Base-by-base conservation (phyloP, 306 rosid species). In the Glycine tomentella region DNA sequence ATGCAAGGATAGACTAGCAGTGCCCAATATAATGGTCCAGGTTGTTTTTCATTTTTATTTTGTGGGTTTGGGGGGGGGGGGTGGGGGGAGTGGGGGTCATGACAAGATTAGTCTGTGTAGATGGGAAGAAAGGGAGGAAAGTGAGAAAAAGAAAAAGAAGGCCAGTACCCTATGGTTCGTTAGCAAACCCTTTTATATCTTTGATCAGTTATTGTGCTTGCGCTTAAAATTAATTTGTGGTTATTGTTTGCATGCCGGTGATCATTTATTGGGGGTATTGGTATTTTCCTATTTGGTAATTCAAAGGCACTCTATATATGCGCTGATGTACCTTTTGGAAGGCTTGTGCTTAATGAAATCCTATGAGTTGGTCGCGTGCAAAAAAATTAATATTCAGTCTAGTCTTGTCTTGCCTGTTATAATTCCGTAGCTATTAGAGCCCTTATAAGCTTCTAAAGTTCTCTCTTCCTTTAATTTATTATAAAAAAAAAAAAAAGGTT, bases 1-100 rank as follows among this genome's bases (percentile, higher is more conserved):
- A 88, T 75, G 95, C 94, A 81, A 88, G 98, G 86, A 91, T 95
- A 78, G 80, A 78, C 87, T 95, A 84, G 88, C 79, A 31, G 50
- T 74, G 48, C 67, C 9, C 14, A 15, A 52, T 79, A 58, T 57
- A 42, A 74, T 85, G 87, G 59, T 85, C 74, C 84, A 80, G 70
- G 77, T 36, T 80, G 17, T 0, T 55, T 78, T 33, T 62, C 13
- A 25, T 20, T 44, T 14, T 64, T 10, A 9, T 15, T 38, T 64
- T 10, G 6, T 15, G 48, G n/a, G 9, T 9, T 36, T 36, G 33
- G n/a, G 42, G 14, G 44, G 45, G 1, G 45, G 1, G 15, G n/a
- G n/a, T 36, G 33, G n/a, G 42, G 14, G 44, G 45, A 3, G 45
- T n/a, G 1, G 15, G 36, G 38, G 77, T 83, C 83, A 58, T 81